Evolutionary conservation across 371 early-diverging fungal genomes (phyloP), one percentile per base, ranked within the genome.

Genomic region (Lichtheimia corymbifera): DNA sequence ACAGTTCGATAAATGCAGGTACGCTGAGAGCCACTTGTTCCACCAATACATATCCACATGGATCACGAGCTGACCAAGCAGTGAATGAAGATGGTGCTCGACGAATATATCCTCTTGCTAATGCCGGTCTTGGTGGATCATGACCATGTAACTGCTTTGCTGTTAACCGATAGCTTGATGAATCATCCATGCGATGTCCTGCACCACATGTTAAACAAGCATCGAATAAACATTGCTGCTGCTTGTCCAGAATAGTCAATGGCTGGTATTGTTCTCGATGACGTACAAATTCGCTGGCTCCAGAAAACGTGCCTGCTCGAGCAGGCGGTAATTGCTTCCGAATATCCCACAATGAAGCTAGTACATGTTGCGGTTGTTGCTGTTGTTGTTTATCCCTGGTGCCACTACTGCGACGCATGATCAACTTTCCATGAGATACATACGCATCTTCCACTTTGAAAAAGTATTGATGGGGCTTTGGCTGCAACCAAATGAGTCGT

Each of bases 361-460:
- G 24, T 14, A 42, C 44, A 1, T 25, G 18, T 25, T 22, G 22
- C 22, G 12, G 42, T 24, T 55, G 15, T 11, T 22, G 47, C 18
- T 47, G 47, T 30, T 57, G 58, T 11, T 43, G 27, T 17, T 35
- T 12, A 44, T 47, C 20, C 40, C 18, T 55, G 44, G 27, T 13
- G 42, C 22, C 17, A 49, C 42, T 15, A 43, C 42, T 42, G 15
- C 56, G 24, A 15, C 72, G 50, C 25, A 80, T 25, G 12, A 80
- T 57, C 50, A 80, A 61, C 51, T 77, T 80, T 7, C 80, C 80
- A 61, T 80, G 80, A 24, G 73, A 77, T 18, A 80, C 80, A 70
- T 77, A 80, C 0, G 69, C 61, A 71, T 77, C 72, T 59, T 80
- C 77, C 1, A 80, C 77, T 59, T 61, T 59, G 44, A 80, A 80